Percentiles rank a stretch among this genome's conserved stretches.
Conservation (phyloP, 352 stramenopile species). For the Peronospora belbahrii region DNA sequence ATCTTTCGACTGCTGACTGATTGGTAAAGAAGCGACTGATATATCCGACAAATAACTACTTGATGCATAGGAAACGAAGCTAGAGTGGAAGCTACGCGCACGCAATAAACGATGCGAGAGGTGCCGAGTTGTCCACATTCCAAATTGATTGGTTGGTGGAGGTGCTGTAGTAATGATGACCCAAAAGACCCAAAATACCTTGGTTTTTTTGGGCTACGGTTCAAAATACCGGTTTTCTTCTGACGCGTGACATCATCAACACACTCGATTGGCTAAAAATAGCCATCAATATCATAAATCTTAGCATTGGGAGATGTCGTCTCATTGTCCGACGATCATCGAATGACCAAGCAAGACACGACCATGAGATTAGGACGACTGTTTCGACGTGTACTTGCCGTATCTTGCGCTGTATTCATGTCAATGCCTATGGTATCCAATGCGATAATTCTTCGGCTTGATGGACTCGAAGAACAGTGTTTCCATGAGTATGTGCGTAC, state of each 20-base stretch:
- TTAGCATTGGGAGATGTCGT: too few species aligned
- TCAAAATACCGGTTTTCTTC: too few species aligned
- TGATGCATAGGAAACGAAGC: constrained; percentile 5
- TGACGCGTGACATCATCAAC: too few species aligned
- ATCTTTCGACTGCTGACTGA: constrained; percentile 37
- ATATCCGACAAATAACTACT: constrained; percentile 47
- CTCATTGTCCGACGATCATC: too few species aligned
- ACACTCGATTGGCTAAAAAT: too few species aligned
- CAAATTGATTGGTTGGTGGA: constrained; percentile 11
- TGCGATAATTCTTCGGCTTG: constrained; percentile 54
- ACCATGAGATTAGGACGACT: constrained; percentile 22
- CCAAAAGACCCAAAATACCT: neutral
- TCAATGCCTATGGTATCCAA: constrained; percentile 18
- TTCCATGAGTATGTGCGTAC: constrained; percentile 83
- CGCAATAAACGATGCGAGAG: constrained; percentile 10
- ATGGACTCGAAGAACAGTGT: constrained; percentile 49
- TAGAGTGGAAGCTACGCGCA: constrained; percentile 11
- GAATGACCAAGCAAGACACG: too few species aligned
- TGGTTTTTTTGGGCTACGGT: neutral
- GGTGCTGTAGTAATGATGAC: neutral
- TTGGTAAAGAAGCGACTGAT: constrained; percentile 47
- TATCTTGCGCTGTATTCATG: constrained; percentile 22
- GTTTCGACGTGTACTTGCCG: constrained; percentile 13
- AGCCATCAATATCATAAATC: too few species aligned
- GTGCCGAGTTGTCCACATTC: constrained; percentile 24